Conservation (phyloP, 2,329 filamentous ascomycete genomes). For the Didymella segeticola region DNA sequence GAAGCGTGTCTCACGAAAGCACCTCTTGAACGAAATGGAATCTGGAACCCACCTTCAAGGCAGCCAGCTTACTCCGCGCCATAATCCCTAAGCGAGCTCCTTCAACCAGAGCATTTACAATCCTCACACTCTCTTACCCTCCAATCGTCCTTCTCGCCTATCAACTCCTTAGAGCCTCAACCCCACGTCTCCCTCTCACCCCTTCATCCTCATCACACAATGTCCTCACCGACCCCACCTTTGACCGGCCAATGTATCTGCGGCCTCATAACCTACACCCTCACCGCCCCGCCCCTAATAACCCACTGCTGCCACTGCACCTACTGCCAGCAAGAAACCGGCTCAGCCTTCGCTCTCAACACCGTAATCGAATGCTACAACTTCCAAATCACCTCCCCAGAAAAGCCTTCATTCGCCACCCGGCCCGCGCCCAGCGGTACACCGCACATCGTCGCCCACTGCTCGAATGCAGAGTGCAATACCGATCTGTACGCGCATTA, state of each 20-base stretch:
- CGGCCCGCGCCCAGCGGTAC: conserved; percentile 51
- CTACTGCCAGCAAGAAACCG: conserved; percentile 56
- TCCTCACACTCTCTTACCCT: too few species aligned
- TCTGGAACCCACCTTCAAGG: too few species aligned
- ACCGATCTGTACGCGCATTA: conserved; percentile 55
- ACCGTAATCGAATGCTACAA: conserved; percentile 52
- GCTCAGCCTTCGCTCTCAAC: conserved; percentile 51
- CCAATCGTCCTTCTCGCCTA: too few species aligned
- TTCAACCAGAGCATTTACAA: too few species aligned
- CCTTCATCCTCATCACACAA: background rate
- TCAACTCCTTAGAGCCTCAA: too few species aligned
- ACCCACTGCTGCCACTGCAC: conserved; percentile 59
- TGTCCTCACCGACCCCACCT: background rate
- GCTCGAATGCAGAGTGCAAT: conserved; percentile 49
- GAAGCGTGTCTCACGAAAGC: background rate
- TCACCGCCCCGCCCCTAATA: conserved; percentile 41
- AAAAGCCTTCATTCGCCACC: conserved; percentile 32
- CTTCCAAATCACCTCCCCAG: conserved; percentile 40
- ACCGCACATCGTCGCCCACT: conserved; percentile 53
- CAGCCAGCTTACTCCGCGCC: too few species aligned
- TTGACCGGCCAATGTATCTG: conserved; percentile 36
- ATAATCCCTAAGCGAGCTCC: too few species aligned
- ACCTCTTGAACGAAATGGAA: too few species aligned
- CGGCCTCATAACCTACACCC: conserved; percentile 33
- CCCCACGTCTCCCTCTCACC: background rate